phyloP scores from a whole-genome alignment of 2,329 filamentous ascomycete species.

The Fusarium mundagurra region DNA sequence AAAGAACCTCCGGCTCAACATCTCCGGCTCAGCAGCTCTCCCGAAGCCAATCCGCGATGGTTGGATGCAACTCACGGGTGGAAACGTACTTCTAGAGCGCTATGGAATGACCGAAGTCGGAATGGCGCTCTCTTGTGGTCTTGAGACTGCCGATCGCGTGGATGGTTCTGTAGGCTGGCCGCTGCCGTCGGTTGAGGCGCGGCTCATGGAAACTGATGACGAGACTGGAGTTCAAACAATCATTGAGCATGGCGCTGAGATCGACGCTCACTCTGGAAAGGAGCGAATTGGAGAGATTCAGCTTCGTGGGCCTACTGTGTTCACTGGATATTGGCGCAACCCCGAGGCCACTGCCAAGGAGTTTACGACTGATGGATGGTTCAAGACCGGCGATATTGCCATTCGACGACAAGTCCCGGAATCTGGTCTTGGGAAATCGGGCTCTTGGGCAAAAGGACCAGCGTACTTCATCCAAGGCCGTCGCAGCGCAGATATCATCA shows the following conservation, averaged over 20 bases:
- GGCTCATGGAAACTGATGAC: conserved; percentile 75
- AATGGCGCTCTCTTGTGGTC: conserved; percentile 95
- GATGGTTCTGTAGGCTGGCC: conserved; percentile 96
- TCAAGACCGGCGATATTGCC: conserved; percentile 14
- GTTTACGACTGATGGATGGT: conserved; percentile 6
- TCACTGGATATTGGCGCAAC: conserved; percentile 4
- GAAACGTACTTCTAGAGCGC: conserved; percentile 92
- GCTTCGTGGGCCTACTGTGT: not conserved
- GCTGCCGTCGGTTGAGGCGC: conserved; percentile 84
- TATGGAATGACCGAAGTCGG: conserved; percentile 99
- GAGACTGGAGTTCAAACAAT: conserved; percentile 71
- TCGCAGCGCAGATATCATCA: conserved; percentile 94
- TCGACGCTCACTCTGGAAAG: conserved; percentile 58
- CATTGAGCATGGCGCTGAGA: conserved; percentile 70
- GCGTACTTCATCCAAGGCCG: conserved; percentile 93
- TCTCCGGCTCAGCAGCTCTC: conserved; percentile 93
- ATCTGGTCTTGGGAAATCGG: conserved; percentile 54
- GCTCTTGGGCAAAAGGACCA: conserved; percentile 69
- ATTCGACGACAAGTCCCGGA: conserved; percentile 48
- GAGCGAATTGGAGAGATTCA: conserved; percentile 88
- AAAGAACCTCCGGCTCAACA: conserved; percentile 83
- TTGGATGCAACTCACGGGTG: conserved; percentile 80
- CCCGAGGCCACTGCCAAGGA: conserved; percentile 4
- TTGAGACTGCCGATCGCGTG: conserved; percentile 78
- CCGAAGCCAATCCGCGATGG: conserved; percentile 87